phyloP scores from a whole-genome alignment of 441 rosid species.

The Oxalis stricta region DNA sequence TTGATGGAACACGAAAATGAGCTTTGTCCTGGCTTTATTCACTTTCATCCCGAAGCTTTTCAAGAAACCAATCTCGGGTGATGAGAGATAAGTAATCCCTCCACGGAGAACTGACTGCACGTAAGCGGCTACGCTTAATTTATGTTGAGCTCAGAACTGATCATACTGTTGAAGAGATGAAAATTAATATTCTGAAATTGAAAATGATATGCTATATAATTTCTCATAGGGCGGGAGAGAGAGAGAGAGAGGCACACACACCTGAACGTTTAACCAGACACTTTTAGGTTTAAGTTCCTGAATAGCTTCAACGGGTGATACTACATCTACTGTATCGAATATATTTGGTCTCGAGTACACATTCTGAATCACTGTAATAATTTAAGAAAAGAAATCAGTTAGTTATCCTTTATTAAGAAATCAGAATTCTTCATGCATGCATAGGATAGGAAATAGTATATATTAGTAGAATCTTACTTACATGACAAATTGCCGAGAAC shows the following conservation, averaged over 20 bases:
- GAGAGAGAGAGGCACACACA: slow-evolving; percentile 1
- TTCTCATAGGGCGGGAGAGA: not conserved
- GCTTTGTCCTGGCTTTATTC: slow-evolving; percentile 32
- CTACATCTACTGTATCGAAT: slow-evolving; percentile 31
- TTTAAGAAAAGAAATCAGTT: not conserved
- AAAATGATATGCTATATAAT: not conserved
- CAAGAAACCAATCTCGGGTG: slow-evolving; percentile 72
- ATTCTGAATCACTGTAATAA: slow-evolving; percentile 47
- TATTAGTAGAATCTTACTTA: no score
- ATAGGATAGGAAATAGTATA: no score
- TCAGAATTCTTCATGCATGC: no score
- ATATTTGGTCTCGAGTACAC: slow-evolving; percentile 32
- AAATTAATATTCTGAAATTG: not conserved
- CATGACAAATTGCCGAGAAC: slow-evolving; percentile 34
- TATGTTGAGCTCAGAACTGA: slow-evolving; percentile 45
- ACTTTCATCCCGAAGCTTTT: slow-evolving; percentile 34
- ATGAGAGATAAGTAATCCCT: slow-evolving; percentile 33
- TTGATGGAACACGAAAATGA: slow-evolving; percentile 38
- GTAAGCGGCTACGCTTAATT: slow-evolving; percentile 26
- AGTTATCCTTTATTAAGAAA: no score
- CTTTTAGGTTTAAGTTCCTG: slow-evolving; percentile 14
- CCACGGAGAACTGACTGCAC: slow-evolving; percentile 10
- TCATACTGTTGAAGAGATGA: slow-evolving; percentile 36
- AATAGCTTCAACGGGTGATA: slow-evolving; percentile 39
- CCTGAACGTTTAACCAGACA: slow-evolving; percentile 83